Evolutionary conservation across 208 protist species (phyloP), one percentile per base, ranked within the genome.

Genomic region (Blechomonas ayalai): DNA sequence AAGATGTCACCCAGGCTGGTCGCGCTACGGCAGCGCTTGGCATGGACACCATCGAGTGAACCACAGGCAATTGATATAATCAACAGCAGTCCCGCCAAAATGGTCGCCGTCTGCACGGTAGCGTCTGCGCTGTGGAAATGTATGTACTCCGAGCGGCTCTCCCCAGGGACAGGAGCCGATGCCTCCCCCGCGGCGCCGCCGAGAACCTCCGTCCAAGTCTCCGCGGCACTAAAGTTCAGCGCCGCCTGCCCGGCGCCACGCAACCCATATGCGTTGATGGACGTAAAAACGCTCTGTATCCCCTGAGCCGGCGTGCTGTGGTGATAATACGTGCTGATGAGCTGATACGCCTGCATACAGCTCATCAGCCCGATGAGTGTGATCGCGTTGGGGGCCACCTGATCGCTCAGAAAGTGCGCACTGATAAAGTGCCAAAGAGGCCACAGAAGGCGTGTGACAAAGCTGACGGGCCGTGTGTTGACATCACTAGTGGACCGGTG

Each of bases 321-420:
- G 41, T 3, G 33, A 45, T 83, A 86, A 59, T 92, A 88, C 13
- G 74, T 75, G 57, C 51, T 65, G 46, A 86, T 74, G 38, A 95
- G 67, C 46, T 95, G 82, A 29, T 84, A 91, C 13, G 82, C 82
- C 48, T 95, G 87, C 49, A 96, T 63, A 13, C 65, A 73, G 52
- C 71, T 77, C 13, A 96, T 53, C 4, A 90, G 45, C 2, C 86
- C 90, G 4, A 60, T 69, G 19, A 94, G 41, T 15, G 90, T 92
- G 62, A 96, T 87, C 15, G 88, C 72, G 47, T 96, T 96, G 5
- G 90, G 90, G 2, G 90, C 90, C 12, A 96, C 82, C n/a, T 64
- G 67, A n/a, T 87, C 81, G 7, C 76, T 73, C 20, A 95, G 52
- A 12, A 83, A 31, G 26, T 66, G 46, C 4, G 24, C 28, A 52